Evolutionary conservation across 495 filamentous ascomycete genomes (phyloP).

Genomic region (Amorphotheca resinae): DNA sequence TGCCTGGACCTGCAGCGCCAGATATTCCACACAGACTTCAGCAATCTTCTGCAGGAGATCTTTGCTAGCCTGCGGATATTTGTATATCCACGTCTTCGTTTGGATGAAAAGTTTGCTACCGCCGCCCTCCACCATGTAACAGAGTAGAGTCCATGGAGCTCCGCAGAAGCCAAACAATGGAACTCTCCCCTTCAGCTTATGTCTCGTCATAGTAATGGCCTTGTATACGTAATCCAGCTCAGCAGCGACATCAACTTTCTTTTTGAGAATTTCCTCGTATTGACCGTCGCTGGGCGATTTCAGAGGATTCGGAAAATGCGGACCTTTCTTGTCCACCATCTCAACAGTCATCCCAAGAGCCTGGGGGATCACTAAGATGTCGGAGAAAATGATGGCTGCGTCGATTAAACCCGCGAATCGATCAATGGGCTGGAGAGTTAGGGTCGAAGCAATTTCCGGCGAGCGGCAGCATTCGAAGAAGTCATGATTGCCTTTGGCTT

Average conservation of each 20-base stretch:
- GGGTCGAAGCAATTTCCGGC: constrained; percentile 79
- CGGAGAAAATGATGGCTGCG: constrained; percentile 97
- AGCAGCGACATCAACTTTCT: constrained; percentile 67
- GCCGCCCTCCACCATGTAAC: constrained; percentile 98
- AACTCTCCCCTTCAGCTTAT: constrained; percentile 77
- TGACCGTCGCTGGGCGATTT: constrained; percentile 64
- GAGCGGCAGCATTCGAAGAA: constrained; percentile 96
- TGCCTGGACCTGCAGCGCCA: constrained; percentile 82
- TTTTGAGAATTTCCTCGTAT: constrained; percentile 62
- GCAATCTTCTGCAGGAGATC: constrained; percentile 79
- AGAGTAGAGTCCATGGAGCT: constrained; percentile 89
- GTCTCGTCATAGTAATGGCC: constrained; percentile 80
- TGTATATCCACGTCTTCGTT: constrained; percentile 91
- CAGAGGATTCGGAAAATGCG: constrained; percentile 81
- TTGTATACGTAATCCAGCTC: constrained; percentile 90
- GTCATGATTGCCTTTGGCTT: constrained; percentile 76
- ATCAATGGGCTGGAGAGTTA: constrained; percentile 90
- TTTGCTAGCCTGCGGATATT: constrained; percentile 69
- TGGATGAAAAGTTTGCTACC: constrained; percentile 87
- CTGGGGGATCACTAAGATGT: constrained; percentile 95
- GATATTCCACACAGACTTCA: constrained; percentile 83
- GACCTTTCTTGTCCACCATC: constrained; percentile 94
- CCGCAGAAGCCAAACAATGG: constrained; percentile 96
- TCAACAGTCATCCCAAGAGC: constrained; percentile 94
- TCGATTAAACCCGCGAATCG: constrained; percentile 84